These are phyloP conservation scores for Stachybotrys chlorohalonatus DNA, from an alignment of 2,329 filamentous ascomycete genomes.

Conservation along the genomic window DNA sequence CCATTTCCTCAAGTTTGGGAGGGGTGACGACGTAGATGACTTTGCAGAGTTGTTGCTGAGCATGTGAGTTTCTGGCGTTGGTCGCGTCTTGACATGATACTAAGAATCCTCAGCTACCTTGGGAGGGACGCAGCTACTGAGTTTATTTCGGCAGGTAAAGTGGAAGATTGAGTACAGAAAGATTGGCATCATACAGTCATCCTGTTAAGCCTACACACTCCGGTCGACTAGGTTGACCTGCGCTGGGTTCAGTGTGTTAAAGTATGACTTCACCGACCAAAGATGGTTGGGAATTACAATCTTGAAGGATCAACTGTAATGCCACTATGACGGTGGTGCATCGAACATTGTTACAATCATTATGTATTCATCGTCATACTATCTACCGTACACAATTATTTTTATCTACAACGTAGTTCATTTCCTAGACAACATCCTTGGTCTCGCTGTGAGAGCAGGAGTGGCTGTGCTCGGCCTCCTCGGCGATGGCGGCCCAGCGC, in stretches of 20 bases:
- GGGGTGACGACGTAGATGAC: slow-evolving; percentile 18
- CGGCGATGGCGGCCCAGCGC: slow-evolving; percentile 13
- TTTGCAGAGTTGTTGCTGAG: slow-evolving; percentile 17
- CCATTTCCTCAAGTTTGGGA: slow-evolving; percentile 15
- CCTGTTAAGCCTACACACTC: no score
- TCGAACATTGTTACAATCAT: background rate
- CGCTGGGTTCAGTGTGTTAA: no score
- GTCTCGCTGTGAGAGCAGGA: slow-evolving; percentile 14
- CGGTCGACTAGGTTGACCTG: no score
- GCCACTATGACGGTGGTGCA: no score
- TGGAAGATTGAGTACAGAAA: no score
- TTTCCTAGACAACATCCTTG: slow-evolving; percentile 12
- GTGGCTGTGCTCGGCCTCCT: slow-evolving; percentile 16
- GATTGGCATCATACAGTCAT: no score
- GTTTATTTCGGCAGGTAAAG: background rate
- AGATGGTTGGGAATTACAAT: no score
- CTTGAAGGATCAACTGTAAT: no score
- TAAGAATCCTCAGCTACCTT: background rate
- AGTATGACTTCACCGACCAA: no score
- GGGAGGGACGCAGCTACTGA: background rate
- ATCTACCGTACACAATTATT: background rate
- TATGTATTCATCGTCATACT: background rate
- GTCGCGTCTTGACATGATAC: background rate
- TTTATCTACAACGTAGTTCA: background rate
- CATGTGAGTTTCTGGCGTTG: background rate